phyloP scores from a whole-genome alignment of 768 basidiomycete species.

The Gautieria morchelliformis region DNA sequence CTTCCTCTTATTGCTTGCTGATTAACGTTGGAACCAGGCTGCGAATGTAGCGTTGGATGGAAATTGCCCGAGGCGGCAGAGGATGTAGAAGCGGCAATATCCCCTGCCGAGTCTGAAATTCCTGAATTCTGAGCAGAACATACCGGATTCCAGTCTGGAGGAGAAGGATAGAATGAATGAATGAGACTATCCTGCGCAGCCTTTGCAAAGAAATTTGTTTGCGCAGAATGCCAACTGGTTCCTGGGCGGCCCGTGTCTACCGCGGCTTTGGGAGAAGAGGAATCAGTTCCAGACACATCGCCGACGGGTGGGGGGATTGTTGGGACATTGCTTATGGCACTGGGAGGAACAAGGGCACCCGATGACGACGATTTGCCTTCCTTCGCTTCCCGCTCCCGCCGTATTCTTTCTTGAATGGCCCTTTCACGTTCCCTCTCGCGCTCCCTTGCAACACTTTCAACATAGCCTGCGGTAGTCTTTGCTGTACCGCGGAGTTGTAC shows the following conservation, averaged over 20 bases:
- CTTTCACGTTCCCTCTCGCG: slow-evolving; percentile 71
- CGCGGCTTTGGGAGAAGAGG: not conserved
- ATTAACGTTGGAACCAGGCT: not conserved
- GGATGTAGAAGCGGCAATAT: not conserved
- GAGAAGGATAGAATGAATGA: slow-evolving; percentile 7
- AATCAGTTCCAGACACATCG: not conserved
- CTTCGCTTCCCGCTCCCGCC: slow-evolving; percentile 8
- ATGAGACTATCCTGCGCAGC: not conserved
- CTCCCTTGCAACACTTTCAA: slow-evolving; percentile 68
- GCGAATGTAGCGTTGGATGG: not conserved
- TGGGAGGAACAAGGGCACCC: not conserved
- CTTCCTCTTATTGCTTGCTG: not conserved
- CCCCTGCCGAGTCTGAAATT: not conserved
- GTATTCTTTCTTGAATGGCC: slow-evolving; percentile 41
- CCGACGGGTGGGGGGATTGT: not conserved
- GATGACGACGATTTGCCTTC: slow-evolving; percentile 2
- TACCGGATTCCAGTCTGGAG: slow-evolving; percentile 3
- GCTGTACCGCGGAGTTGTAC: slow-evolving; percentile 38
- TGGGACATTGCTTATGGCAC: not conserved
- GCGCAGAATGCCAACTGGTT: slow-evolving; percentile 3
- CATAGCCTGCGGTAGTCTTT: slow-evolving; percentile 54
- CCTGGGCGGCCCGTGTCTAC: not conserved
- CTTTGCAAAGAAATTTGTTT: slow-evolving; percentile 4
- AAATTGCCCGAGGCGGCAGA: not conserved
- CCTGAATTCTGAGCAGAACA: not conserved